Evolutionary conservation across 75 land plant species (phyloP).

Genomic region (Cupressus sempervirens): DNA sequence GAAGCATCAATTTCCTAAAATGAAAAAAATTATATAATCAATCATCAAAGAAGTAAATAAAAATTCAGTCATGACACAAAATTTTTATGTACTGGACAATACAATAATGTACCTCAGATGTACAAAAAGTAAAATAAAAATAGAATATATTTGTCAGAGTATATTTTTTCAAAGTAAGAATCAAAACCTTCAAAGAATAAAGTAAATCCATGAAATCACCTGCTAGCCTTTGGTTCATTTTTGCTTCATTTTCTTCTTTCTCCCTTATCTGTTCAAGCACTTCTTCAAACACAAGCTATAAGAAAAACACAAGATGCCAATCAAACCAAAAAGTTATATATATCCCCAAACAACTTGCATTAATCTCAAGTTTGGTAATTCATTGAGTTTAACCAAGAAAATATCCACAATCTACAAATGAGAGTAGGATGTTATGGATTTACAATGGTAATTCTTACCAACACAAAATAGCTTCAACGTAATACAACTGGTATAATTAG

Average conservation of each 20-base stretch:
- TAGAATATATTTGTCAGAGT: not conserved
- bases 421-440: not conserved
- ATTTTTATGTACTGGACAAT: not conserved
- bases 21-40: constrained; percentile 9
- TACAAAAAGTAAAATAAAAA: not conserved
- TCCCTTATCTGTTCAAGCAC: constrained; percentile 70
- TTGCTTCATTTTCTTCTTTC: constrained; percentile 97
- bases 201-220: constrained; percentile 74
- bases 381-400: not conserved
- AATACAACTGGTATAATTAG: not conserved
- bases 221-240: constrained; percentile 73
- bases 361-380: too few species aligned
- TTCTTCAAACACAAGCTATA: constrained; percentile 88
- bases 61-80: not conserved
- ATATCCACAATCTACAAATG: not conserved
- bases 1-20: constrained; percentile 62
- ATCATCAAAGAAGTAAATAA: not conserved
- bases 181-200: constrained; percentile 56
- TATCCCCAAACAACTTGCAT: not conserved
- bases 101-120: not conserved
- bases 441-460: not conserved
- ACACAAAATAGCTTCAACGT: not conserved
- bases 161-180: not conserved
- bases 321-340: not conserved
- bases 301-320: not conserved